Percentiles rank a stretch among this genome's conserved stretches.
Evolutionary conservation across 306 rosid genomes (phyloP).

Genomic region (Geum urbanum): DNA sequence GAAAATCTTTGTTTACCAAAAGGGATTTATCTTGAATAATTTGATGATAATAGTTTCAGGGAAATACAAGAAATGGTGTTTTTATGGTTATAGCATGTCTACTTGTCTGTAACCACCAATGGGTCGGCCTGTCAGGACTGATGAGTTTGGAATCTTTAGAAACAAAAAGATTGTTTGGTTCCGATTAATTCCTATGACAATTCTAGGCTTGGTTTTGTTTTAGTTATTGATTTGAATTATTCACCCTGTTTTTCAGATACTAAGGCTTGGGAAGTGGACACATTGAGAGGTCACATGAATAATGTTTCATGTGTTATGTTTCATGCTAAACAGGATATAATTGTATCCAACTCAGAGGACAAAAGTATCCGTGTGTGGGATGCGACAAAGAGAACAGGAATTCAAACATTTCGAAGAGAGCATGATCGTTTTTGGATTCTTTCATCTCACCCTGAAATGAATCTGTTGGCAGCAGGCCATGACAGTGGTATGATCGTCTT

Average conservation of each 20-base stretch:
- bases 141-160: background rate
- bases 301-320: conserved; percentile 96
- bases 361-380: conserved; percentile 98
- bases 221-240: background rate
- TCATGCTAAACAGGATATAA: conserved; percentile 92
- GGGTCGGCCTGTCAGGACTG: background rate
- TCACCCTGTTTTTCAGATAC: conserved; percentile 58
- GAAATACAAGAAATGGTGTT: background rate
- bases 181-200: background rate
- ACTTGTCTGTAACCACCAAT: background rate
- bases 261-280: conserved; percentile 98
- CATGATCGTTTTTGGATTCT: conserved; percentile 99
- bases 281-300: conserved; percentile 94
- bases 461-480: conserved; percentile 95
- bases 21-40: background rate
- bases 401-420: conserved; percentile 93
- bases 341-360: conserved; percentile 95
- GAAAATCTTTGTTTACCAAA: background rate
- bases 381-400: conserved; percentile 85
- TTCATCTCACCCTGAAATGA: conserved; percentile 94
- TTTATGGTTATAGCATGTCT: background rate
- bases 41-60: background rate
- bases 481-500: conserved; percentile 97
- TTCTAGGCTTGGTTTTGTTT: background rate
- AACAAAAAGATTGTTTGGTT: background rate